Conservation (phyloP, 2,329 filamentous ascomycete species). For the Fusarium lateritium region DNA sequence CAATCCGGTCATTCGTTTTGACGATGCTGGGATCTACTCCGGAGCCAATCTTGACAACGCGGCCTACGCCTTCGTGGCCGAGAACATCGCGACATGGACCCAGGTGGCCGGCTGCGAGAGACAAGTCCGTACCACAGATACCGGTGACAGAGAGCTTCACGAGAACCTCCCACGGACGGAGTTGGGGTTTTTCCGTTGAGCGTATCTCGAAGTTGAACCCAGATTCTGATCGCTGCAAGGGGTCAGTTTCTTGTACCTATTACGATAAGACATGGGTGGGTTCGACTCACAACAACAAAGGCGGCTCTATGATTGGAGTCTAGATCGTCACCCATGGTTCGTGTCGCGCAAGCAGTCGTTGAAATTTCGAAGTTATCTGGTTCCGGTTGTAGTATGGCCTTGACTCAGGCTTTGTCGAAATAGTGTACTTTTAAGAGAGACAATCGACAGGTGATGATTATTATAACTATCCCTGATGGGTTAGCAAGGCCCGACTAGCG, state of each 20-base stretch:
- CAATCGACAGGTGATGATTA: neutral
- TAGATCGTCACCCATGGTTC: neutral
- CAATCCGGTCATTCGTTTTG: conserved; percentile 18
- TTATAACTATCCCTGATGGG: neutral
- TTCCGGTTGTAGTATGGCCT: neutral
- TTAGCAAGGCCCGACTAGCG: neutral
- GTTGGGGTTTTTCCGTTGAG: conserved; percentile 5
- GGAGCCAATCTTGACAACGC: conserved; percentile 18
- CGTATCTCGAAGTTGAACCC: conserved; percentile 15
- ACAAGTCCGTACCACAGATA: conserved; percentile 41
- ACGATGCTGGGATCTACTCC: conserved; percentile 12
- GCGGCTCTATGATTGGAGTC: conserved; percentile 7
- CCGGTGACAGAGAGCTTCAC: conserved; percentile 33
- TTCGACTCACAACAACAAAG: conserved; percentile 8
- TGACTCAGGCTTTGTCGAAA: neutral
- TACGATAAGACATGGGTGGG: too few relatives aligned
- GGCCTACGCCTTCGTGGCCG: conserved; percentile 42
- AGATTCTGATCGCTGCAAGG: conserved; percentile 13
- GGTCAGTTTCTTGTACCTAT: too few relatives aligned
- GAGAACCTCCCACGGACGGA: conserved; percentile 34
- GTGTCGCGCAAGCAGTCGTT: too few relatives aligned
- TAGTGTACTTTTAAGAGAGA: neutral
- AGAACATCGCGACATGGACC: conserved; percentile 36
- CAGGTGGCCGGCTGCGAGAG: conserved; percentile 33
- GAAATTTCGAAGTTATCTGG: too few relatives aligned